Evolutionary conservation across 352 stramenopile species (phyloP).

Genomic region (Phytophthora ohioensis): DNA sequence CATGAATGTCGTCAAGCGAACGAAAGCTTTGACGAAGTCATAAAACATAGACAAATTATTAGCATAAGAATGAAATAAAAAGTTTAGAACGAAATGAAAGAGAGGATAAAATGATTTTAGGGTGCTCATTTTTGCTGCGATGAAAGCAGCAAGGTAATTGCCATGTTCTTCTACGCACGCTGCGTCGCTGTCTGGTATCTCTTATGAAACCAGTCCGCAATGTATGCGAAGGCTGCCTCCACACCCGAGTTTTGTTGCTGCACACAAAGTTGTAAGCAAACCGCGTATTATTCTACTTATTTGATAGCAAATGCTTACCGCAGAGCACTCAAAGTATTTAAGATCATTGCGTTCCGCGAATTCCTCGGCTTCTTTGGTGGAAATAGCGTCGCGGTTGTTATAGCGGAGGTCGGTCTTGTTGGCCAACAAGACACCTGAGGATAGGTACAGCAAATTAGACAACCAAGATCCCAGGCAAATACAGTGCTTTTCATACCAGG

Average conservation of each 20-base stretch:
- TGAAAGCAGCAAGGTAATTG: slow-evolving; percentile 3
- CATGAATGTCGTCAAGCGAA: neutral
- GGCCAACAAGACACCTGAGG: slow-evolving; percentile 67
- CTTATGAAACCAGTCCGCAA: slow-evolving; percentile 87
- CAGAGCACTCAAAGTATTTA: slow-evolving; percentile 87
- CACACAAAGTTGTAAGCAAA: slow-evolving; percentile 13
- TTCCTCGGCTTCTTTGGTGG: slow-evolving; percentile 74
- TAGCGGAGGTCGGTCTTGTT: slow-evolving; percentile 86
- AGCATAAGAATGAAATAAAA: neutral
- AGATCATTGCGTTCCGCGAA: slow-evolving; percentile 79
- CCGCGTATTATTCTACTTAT: neutral
- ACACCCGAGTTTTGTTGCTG: slow-evolving; percentile 81
- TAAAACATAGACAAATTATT: slow-evolving; percentile 11
- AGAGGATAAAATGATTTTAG: no score
- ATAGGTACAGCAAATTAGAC: neutral
- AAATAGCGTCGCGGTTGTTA: slow-evolving; percentile 79
- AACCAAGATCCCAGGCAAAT: neutral
- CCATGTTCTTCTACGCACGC: slow-evolving; percentile 42
- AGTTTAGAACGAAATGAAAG: neutral
- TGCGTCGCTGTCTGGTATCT: slow-evolving; percentile 81
- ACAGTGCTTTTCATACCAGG: slow-evolving; percentile 41
- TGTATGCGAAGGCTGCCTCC: slow-evolving; percentile 79
- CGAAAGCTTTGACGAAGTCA: slow-evolving; percentile 8
- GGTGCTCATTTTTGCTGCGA: neutral
- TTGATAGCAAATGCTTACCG: slow-evolving; percentile 40